Evolutionary conservation across 345 rosid species (phyloP), one percentile per base, ranked within the genome.

Genomic region (Salix caprea): DNA sequence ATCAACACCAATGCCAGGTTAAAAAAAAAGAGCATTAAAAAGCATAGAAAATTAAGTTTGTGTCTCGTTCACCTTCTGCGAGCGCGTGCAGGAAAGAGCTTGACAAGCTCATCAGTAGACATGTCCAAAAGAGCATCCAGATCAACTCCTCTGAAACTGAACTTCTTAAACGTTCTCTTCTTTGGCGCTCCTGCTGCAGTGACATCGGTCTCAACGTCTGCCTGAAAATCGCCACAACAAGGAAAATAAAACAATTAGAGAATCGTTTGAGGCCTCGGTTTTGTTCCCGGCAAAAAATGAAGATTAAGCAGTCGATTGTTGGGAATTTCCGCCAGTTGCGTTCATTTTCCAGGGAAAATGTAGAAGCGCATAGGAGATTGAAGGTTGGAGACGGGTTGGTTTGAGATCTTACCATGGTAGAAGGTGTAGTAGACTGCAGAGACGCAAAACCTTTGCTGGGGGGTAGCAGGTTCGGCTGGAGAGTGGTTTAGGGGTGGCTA

Each of bases 51-150:
- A 24, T 32, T n/a, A 12, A 44, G 56, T 30, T 48, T 23, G 16
- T 48, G 28, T 18, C 14, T 3, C 10, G 2, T 11, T n/a, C 7
- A 90, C 98, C 98, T 94, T 90, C 98, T 90, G 83, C 99, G 97
- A 81, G 93, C 91, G 66, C 99, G 92, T 36, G 99, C 84, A n/a
- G 73, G 71, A 86, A 95, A 93, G 84, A 95, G 96, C 90, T 93
- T 89, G 48, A 93, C 99, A 69, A 95, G 97, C 58, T 95, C 97
- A 72, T 95, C 98, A 6, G 97, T 91, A 65, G 95, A 88, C 97
- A 94, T 94, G 76, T 94, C 98, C 23, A 94, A 89, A 70, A 94
- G 91, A 69, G 87, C 91, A 30, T 91, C 96, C 78, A 91, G 80
- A 85, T 91, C 93, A 9, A 91, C 93, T 52, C 96, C 95, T 77